Percentiles rank a stretch among this genome's conserved stretches.
These are phyloP conservation scores for Carpinus fangiana DNA, from an alignment of 306 rosid species.

Conservation along the genomic window DNA sequence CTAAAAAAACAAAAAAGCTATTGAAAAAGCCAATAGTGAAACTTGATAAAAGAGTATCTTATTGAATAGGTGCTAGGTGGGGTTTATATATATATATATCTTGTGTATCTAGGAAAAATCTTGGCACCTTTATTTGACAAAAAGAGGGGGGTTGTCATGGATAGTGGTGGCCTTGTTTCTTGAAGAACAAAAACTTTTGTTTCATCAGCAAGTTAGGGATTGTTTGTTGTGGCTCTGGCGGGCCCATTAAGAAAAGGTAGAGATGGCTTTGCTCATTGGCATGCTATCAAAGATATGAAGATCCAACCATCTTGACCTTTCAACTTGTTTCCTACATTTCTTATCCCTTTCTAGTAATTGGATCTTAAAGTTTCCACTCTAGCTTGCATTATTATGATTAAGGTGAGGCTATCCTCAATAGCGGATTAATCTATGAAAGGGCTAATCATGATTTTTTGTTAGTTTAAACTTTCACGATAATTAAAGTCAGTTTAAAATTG, in stretches of 20 bases:
- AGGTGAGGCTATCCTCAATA: too few species aligned
- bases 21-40: background rate
- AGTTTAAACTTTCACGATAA: too few species aligned
- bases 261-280: constrained; percentile 38
- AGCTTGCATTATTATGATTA: background rate
- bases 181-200: constrained; percentile 32
- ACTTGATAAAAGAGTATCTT: constrained; percentile 23
- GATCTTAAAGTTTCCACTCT: constrained; percentile 25
- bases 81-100: constrained; percentile 23
- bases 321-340: constrained; percentile 23
- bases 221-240: constrained; percentile 9
- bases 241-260: constrained; percentile 34
- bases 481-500: too few species aligned
- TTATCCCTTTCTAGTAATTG: constrained; percentile 15
- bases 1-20: background rate
- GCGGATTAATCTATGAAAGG: too few species aligned
- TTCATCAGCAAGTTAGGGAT: constrained; percentile 9
- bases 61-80: constrained; percentile 36
- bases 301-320: constrained; percentile 22
- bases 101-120: constrained; percentile 40
- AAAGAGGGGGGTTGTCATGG: constrained; percentile 30
- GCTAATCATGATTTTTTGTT: too few species aligned
- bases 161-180: constrained; percentile 23
- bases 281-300: constrained; percentile 24
- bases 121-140: constrained; percentile 24